Conservation (phyloP, 179 eudicot genomes). For the Vitellaria paradoxa region DNA sequence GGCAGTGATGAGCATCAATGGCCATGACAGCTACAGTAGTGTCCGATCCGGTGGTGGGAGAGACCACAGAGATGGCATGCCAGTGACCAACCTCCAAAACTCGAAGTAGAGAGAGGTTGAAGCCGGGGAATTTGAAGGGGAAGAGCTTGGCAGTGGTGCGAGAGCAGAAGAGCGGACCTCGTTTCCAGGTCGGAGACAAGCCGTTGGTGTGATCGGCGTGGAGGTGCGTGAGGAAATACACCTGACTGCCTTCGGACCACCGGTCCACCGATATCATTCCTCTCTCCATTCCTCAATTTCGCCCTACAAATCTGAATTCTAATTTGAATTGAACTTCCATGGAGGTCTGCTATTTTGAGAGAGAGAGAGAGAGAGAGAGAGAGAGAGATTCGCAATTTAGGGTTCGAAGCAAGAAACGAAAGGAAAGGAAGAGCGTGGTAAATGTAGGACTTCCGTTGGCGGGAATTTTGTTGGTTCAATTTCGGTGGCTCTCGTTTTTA, state of each 20-base stretch:
- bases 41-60: conserved; percentile 39
- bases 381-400: too few species aligned
- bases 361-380: too few species aligned
- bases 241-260: conserved; percentile 65
- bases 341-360: neutral
- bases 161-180: conserved; percentile 73
- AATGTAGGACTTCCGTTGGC: too few species aligned
- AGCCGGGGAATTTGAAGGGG: conserved; percentile 67
- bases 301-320: neutral
- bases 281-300: conserved; percentile 47
- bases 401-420: too few species aligned
- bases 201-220: conserved; percentile 79
- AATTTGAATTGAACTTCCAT: neutral
- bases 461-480: too few species aligned
- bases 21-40: conserved; percentile 37
- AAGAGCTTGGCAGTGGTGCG: conserved; percentile 59
- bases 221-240: conserved; percentile 74
- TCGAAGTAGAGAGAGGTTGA: conserved; percentile 55
- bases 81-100: conserved; percentile 49
- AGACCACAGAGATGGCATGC: conserved; percentile 45
- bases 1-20: conserved; percentile 69
- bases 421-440: too few species aligned
- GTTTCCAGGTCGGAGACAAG: conserved; percentile 57
- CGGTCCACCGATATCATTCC: conserved; percentile 87
- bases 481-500: too few species aligned